These are phyloP conservation scores for Trypanosomatidae sp. DNA, from an alignment of 208 protist species.

Conservation along the genomic window DNA sequence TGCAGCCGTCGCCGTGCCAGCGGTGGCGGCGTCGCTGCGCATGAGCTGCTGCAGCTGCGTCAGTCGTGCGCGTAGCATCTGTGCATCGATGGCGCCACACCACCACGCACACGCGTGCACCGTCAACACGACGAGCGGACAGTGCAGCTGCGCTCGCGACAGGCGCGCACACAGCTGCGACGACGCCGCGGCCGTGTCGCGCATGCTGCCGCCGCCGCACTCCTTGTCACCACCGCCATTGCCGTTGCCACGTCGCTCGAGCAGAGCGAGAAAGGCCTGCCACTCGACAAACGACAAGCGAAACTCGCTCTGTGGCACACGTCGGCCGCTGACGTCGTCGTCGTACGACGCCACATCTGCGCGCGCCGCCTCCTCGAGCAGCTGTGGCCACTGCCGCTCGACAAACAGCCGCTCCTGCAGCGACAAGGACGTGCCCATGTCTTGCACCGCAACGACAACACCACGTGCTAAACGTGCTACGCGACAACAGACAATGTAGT, in stretches of 20 bases:
- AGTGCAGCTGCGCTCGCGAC: conserved; percentile 12
- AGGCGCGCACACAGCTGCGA: conserved; percentile 25
- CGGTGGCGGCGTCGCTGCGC: no score
- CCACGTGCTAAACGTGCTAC: no score
- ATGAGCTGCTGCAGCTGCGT: conserved; percentile 12
- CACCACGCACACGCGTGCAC: conserved; percentile 55
- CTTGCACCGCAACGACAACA: no score
- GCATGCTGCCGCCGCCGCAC: no score
- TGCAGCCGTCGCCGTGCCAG: no score
- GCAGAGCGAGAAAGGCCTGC: conserved; percentile 42
- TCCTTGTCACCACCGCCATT: neutral
- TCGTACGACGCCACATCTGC: no score
- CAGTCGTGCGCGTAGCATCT: conserved; percentile 13
- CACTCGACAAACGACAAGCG: conserved; percentile 51
- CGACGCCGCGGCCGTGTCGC: conserved; percentile 8
- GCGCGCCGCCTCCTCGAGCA: conserved; percentile 37
- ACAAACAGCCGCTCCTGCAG: conserved; percentile 64
- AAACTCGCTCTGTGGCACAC: conserved; percentile 10
- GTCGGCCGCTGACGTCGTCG: neutral
- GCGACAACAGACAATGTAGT: no score
- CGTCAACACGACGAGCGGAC: conserved; percentile 35
- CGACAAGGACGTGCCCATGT: conserved; percentile 57
- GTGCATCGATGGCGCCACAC: conserved; percentile 11
- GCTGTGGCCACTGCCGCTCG: conserved; percentile 22
- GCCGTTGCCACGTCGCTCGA: conserved; percentile 7